Conservation (phyloP, 2,329 filamentous ascomycete genomes). For the Leptographium lundbergii region DNA sequence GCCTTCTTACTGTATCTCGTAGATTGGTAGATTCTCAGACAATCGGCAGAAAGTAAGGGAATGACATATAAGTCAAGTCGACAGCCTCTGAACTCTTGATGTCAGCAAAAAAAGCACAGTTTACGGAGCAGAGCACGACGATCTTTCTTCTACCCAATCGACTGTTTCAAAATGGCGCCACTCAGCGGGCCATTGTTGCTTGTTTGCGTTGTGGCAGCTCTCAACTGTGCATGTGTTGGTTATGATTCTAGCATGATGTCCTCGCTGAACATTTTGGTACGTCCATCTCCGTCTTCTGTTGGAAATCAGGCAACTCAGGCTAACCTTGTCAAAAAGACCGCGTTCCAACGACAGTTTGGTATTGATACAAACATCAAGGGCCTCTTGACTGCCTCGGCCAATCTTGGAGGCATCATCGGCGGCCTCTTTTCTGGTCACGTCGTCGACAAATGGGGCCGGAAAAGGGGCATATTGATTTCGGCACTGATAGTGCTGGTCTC, state of each 20-base stretch:
- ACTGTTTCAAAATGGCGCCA: neutral
- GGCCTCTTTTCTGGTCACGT: constrained; percentile 13
- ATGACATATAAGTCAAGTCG: too few species aligned
- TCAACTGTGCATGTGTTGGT: constrained; percentile 2
- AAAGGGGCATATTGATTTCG: constrained; percentile 13
- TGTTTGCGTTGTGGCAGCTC: constrained; percentile 3
- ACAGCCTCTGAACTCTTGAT: too few species aligned
- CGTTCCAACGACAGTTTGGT: neutral
- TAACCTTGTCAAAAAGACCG: neutral
- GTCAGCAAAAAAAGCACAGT: too few species aligned
- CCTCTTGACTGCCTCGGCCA: constrained; percentile 4
- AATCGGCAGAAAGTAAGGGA: too few species aligned
- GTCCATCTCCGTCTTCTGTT: neutral
- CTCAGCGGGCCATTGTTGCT: neutral
- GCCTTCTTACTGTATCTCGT: too few species aligned
- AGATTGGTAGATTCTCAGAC: too few species aligned
- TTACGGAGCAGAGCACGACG: too few species aligned
- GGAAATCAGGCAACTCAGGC: neutral
- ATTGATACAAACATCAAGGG: constrained; percentile 4
- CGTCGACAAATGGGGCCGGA: constrained; percentile 15
- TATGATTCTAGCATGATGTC: constrained; percentile 6
- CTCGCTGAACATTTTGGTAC: constrained; percentile 3
- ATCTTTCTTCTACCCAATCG: too few species aligned
- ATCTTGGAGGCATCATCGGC: constrained; percentile 15
- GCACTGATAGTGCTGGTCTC: constrained; percentile 8